phyloP scores from a whole-genome alignment of 352 stramenopile genomes.

The Phytophthora vignae region DNA sequence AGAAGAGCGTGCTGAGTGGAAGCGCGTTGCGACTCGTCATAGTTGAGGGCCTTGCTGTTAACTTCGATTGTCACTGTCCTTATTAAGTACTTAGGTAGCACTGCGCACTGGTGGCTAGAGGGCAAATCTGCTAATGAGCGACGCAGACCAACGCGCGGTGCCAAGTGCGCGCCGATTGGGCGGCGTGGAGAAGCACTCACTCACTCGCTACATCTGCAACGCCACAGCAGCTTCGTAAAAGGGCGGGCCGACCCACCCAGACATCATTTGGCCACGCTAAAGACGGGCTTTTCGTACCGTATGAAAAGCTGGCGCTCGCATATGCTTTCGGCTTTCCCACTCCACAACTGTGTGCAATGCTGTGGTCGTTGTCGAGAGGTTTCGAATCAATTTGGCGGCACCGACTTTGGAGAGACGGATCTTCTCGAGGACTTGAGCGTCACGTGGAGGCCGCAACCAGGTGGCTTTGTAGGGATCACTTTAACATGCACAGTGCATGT shows the following conservation, averaged over 20 bases:
- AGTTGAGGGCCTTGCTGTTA: background rate
- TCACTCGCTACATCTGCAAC: background rate
- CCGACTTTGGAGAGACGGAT: constrained; percentile 2
- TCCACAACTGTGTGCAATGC: background rate
- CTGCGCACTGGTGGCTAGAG: background rate
- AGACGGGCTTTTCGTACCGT: background rate
- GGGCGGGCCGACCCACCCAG: too few relatives aligned
- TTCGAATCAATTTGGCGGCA: background rate
- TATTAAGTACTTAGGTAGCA: too few relatives aligned
- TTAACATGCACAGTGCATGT: background rate
- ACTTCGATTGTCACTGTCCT: background rate
- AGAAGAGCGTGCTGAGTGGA: constrained; percentile 5
- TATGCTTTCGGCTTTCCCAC: constrained; percentile 4
- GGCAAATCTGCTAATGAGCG: background rate
- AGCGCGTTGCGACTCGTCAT: background rate
- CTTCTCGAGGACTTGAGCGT: background rate
- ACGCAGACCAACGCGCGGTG: background rate
- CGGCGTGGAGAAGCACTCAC: background rate
- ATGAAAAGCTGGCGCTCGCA: background rate
- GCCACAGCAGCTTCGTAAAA: background rate
- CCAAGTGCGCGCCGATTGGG: background rate
- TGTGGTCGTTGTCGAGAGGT: background rate
- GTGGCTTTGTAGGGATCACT: background rate
- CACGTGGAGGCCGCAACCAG: background rate
- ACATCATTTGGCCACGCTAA: background rate